A percentile compares a stretch with the other conserved stretches of the same genome.
Conservation (phyloP, 768 basidiomycete species). For the Leucocoprinus leucothites region DNA sequence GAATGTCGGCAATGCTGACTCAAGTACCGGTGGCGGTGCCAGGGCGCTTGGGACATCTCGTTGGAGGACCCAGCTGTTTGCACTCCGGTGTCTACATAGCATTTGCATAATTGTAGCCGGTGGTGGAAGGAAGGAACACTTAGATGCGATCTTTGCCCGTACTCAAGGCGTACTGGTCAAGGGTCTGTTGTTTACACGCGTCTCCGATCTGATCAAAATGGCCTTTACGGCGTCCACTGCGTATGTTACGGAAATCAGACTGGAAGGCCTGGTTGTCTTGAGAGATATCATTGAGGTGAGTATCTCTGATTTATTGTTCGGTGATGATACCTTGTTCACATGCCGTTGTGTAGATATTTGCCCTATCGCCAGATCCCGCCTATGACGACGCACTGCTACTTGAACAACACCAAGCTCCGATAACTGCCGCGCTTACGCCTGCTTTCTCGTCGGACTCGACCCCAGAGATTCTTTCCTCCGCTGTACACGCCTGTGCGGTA, state of each 20-base stretch:
- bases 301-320: neutral
- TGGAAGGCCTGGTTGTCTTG: constrained; percentile 87
- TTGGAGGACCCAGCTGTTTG: constrained; percentile 97
- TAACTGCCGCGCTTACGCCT: constrained; percentile 94
- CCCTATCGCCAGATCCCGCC: constrained; percentile 84
- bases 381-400: constrained; percentile 87
- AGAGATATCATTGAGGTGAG: constrained; percentile 88
- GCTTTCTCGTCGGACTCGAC: constrained; percentile 95
- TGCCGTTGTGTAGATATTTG: constrained; percentile 65
- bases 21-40: constrained; percentile 26
- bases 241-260: constrained; percentile 91
- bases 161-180: constrained; percentile 48
- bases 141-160: constrained; percentile 73
- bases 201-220: constrained; percentile 95
- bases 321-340: neutral
- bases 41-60: constrained; percentile 62
- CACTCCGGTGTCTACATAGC: constrained; percentile 86
- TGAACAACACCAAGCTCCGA: constrained; percentile 97
- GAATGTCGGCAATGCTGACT: constrained; percentile 53
- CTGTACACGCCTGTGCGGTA: constrained; percentile 89
- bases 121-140: constrained; percentile 78
- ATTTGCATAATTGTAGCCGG: constrained; percentile 75
- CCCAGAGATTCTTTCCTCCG: constrained; percentile 91
- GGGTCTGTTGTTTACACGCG: constrained; percentile 75
- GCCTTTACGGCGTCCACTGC: constrained; percentile 97